Conservation (phyloP, 2,329 filamentous ascomycete species). For the Helotiales sp. region DNA sequence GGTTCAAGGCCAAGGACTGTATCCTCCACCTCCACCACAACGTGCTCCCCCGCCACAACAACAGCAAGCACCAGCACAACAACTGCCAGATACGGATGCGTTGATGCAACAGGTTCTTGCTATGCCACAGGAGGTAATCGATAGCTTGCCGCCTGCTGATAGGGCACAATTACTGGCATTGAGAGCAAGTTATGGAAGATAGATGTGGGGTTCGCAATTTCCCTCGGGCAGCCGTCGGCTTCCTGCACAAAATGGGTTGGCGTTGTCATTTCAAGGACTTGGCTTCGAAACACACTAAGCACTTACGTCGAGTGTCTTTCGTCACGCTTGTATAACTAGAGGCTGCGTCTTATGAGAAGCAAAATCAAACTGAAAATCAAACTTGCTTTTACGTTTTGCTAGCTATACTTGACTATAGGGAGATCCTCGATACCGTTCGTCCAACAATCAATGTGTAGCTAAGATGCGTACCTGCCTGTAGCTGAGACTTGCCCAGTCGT, state of each 20-base stretch:
- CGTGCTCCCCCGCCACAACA: conserved; percentile 42
- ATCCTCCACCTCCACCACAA: conserved; percentile 25
- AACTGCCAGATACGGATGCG: conserved; percentile 62
- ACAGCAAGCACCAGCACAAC: conserved; percentile 44
- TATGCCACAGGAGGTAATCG: conserved; percentile 78
- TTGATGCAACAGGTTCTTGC: conserved; percentile 80
- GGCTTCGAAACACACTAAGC: neutral
- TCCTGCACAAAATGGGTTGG: neutral
- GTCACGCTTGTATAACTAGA: neutral
- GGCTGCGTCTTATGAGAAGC: neutral
- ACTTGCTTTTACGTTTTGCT: neutral
- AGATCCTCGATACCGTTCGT: too few relatives aligned
- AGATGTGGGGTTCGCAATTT: neutral
- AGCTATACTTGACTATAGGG: too few relatives aligned
- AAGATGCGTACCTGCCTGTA: too few relatives aligned
- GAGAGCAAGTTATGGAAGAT: conserved; percentile 44
- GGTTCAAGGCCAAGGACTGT: conserved; percentile 39
- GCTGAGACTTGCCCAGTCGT: too few relatives aligned
- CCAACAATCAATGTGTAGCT: too few relatives aligned
- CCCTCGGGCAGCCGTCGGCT: too few relatives aligned
- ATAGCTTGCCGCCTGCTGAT: conserved; percentile 73
- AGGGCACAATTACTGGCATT: conserved; percentile 78
- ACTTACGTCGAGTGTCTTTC: neutral
- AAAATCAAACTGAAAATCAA: neutral
- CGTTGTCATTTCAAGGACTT: neutral